Evolutionary conservation across 2,329 filamentous ascomycete species (phyloP), one percentile per base, ranked within the genome.

Genomic region (Penicillium paneum): DNA sequence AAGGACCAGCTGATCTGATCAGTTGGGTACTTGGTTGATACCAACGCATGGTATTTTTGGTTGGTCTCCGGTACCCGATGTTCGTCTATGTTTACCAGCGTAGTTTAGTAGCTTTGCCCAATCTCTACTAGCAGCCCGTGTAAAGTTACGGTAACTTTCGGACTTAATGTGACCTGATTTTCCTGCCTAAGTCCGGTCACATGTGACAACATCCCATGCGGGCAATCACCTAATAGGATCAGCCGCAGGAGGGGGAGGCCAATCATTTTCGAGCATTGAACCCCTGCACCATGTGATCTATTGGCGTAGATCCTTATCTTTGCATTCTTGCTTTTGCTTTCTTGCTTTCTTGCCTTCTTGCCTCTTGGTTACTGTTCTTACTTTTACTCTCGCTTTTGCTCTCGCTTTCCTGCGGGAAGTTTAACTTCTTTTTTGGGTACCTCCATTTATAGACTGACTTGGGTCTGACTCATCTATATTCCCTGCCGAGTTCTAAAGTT

Each of bases 161-260:
- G 35, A 19, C 6, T 36, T 36, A 36, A 36, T 35, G 8, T 35
- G 11, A 34, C 26, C 26, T 32, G 31, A 8, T 5, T 46, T 48
- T 48, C 45, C 45, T 39, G n/a, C 24, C 45, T 39, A 38, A 51
- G 13, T 8, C 36, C 45, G 42, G 42, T 55, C 58, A 52, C 61
- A 63, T 64, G 61, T 64, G 61, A 64, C 59, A 63, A 55, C 57
- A 57, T 63, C 49, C 26, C 50, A 54, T 61, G 60, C 59, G 57
- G 52, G 53, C 55, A 56, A 57, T 56, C 52, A 55, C 44, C 57
- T 47, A 40, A 62, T 54, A 54, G 39, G 51, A 47, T 24, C 42
- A 24, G 26, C 43, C 19, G 19, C 35, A 34, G 42, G 49, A 39
- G 21, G n/a, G 29, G 29, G 7, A 1, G 17, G 15, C 49, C 49